Conservation (phyloP, 768 basidiomycete species). For the Bullera alba region DNA sequence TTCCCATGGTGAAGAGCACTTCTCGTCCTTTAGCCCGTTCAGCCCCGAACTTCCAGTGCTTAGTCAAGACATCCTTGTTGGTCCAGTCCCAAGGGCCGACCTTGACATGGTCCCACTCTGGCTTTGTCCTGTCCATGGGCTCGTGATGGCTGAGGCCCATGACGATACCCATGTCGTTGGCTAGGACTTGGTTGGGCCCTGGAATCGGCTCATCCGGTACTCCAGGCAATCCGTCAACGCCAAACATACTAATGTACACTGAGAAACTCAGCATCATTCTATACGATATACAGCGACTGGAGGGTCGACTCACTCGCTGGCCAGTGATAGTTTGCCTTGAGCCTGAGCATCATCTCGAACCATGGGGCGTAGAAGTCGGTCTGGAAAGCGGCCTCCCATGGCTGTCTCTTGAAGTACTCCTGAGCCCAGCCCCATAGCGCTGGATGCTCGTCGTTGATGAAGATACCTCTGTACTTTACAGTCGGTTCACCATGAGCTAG, state of each 20-base stretch:
- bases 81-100: slow-evolving; percentile 53
- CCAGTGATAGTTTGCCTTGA: slow-evolving; percentile 68
- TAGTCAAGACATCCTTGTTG: slow-evolving; percentile 54
- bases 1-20: slow-evolving; percentile 59
- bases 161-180: slow-evolving; percentile 61
- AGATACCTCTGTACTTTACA: slow-evolving; percentile 63
- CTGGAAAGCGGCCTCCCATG: slow-evolving; percentile 57
- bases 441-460: slow-evolving; percentile 74
- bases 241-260: slow-evolving; percentile 19
- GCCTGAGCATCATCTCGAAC: slow-evolving; percentile 60
- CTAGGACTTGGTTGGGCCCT: slow-evolving; percentile 56
- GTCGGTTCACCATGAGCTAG: slow-evolving; percentile 58
- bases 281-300: neutral
- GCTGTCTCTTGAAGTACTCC: slow-evolving; percentile 61
- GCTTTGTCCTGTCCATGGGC: slow-evolving; percentile 66
- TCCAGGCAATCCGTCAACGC: slow-evolving; percentile 7
- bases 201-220: slow-evolving; percentile 47
- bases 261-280: no score
- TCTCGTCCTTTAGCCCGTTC: slow-evolving; percentile 58
- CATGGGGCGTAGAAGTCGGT: slow-evolving; percentile 44
- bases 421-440: slow-evolving; percentile 64
- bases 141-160: slow-evolving; percentile 70
- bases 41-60: slow-evolving; percentile 55
- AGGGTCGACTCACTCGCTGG: slow-evolving; percentile 48
- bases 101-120: slow-evolving; percentile 48